Evolutionary conservation across 2,329 filamentous ascomycete genomes (phyloP), one percentile per base, ranked within the genome.

Genomic region (Ophiostoma tasmaniense): DNA sequence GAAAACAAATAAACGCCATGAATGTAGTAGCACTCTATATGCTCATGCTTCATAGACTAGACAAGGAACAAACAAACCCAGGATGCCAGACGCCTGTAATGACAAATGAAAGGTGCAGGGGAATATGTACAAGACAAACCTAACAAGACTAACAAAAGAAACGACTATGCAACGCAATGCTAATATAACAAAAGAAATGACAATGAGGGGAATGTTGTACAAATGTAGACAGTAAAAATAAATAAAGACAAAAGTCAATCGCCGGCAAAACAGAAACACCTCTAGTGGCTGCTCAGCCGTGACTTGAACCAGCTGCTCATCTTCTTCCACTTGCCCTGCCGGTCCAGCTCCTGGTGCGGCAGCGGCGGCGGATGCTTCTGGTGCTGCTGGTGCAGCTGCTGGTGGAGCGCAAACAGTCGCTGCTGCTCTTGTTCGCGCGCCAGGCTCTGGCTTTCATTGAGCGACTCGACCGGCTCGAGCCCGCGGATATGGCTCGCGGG

Each of bases 261-360:
- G 14, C n/a, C 50, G 17, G 10, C 35, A 67, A 22, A 39, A 30
- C 62, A 65, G 5, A 2, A 45, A 13, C 64, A 45, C 2, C 14
- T 39, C 39, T 52, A 66, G 10, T 66, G 64, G 11, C 28, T 66
- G 28, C 39, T 33, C 14, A 66, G 25, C 14, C 64, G 64, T 2
- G 39, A 33, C 64, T 52, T 50, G 39, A 66, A 35, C 64, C 64
- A 66, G 2, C 25, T 20, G 42, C 64, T n/a, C 39, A 66, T 50
- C 39, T 52, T 45, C 64, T 66, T 66, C 64, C 64, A 66, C 8
- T 67, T 66, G 25, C 64, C 39, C 28, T 35, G 39, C 66, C 39
- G 39, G 37, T 35, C 39, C 25, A 33, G 20, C 14, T 33, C 39
- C 39, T 66, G 64, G 11, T 22, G 61, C 22, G 20, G 61, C 20